Conservation (phyloP, 129 eudicot genomes). For the Helichrysum umbraculigerum region DNA sequence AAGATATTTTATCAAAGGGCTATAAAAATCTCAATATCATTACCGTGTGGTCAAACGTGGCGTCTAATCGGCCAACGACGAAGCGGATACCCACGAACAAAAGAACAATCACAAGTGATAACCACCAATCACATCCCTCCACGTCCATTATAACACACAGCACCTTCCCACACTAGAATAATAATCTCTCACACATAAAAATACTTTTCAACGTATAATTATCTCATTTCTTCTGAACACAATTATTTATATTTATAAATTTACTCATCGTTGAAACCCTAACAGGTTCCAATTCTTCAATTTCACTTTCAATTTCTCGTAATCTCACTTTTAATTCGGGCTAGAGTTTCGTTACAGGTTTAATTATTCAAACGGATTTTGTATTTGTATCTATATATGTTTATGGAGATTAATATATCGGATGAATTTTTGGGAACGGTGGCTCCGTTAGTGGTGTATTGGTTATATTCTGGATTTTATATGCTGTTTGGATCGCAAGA, state of each 20-base stretch:
- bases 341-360: slow-evolving; percentile 24
- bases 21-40: too few relatives aligned
- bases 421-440: slow-evolving; percentile 86
- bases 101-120: too few relatives aligned
- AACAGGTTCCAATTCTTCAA: neutral
- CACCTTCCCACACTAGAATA: neutral
- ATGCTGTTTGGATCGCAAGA: slow-evolving; percentile 57
- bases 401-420: slow-evolving; percentile 51
- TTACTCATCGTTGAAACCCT: slow-evolving; percentile 27
- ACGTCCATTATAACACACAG: neutral
- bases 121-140: neutral
- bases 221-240: slow-evolving; percentile 11
- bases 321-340: neutral
- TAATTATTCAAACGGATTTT: neutral
- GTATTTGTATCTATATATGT: neutral
- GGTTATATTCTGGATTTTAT: slow-evolving; percentile 78
- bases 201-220: slow-evolving; percentile 18
- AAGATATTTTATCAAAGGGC: too few relatives aligned
- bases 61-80: neutral
- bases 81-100: slow-evolving; percentile 1
- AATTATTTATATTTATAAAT: too few relatives aligned
- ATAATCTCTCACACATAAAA: neutral
- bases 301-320: neutral
- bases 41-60: neutral
- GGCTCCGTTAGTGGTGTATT: slow-evolving; percentile 72